These are phyloP conservation scores for Prunus fruticosa DNA, from an alignment of 306 rosid species.

Conservation along the genomic window DNA sequence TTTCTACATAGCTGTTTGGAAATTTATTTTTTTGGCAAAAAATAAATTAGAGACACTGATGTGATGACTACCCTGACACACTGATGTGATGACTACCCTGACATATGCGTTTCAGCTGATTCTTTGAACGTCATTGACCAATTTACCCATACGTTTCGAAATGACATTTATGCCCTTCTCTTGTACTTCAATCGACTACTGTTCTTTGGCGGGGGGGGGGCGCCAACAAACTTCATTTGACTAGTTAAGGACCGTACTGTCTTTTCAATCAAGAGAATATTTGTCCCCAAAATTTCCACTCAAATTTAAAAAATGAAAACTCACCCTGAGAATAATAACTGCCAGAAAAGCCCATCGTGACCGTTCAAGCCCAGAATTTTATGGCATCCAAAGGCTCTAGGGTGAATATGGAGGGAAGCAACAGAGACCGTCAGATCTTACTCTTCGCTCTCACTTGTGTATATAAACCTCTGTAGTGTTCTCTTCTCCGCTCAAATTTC, in stretches of 20 bases:
- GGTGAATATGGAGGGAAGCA: conserved; percentile 43
- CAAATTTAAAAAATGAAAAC: neutral
- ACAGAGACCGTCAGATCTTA: conserved; percentile 14
- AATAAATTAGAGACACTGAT: too few species aligned
- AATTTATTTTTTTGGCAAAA: too few species aligned
- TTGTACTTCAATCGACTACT: too few species aligned
- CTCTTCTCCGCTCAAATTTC: neutral
- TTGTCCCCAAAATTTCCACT: conserved; percentile 7
- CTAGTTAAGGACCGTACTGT: conserved; percentile 30
- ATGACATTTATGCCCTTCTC: conserved; percentile 22
- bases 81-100: too few species aligned
- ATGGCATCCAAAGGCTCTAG: conserved; percentile 22
- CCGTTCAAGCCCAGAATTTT: conserved; percentile 28
- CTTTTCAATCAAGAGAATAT: conserved; percentile 30
- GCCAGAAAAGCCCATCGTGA: conserved; percentile 19
- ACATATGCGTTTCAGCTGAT: too few species aligned
- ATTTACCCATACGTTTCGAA: neutral
- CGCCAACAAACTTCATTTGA: neutral
- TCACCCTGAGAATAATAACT: neutral
- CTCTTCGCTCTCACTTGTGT: conserved; percentile 9
- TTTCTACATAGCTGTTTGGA: too few species aligned
- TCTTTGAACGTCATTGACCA: neutral
- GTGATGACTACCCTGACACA: too few species aligned
- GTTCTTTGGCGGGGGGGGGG: too few species aligned
- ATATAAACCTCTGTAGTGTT: conserved; percentile 22